Evolutionary conservation across 768 basidiomycete species (phyloP).

Genomic region (Xerocomellus intermedius): DNA sequence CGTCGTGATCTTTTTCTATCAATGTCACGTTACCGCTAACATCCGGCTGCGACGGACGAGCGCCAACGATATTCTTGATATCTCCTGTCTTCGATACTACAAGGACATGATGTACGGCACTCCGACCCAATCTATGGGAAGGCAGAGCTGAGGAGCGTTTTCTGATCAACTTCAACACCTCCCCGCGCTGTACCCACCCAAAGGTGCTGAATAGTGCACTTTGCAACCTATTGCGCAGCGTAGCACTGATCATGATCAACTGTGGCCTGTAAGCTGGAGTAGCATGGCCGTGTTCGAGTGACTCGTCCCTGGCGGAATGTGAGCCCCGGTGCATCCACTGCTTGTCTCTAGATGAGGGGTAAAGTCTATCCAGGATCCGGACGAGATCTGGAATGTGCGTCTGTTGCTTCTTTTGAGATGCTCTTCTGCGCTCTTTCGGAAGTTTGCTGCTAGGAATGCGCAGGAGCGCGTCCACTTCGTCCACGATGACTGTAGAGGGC

Average conservation of each 20-base stretch:
- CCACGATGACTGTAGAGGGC: slow-evolving; percentile 63
- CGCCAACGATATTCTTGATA: slow-evolving; percentile 55
- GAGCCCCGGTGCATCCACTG: background rate
- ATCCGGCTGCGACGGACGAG: slow-evolving; percentile 23
- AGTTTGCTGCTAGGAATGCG: slow-evolving; percentile 43
- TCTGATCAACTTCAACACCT: slow-evolving; percentile 31
- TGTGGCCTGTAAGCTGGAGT: slow-evolving; percentile 44
- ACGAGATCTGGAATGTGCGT: slow-evolving; percentile 60
- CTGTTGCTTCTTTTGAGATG: slow-evolving; percentile 38
- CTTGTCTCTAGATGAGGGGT: slow-evolving; percentile 32
- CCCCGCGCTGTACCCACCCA: slow-evolving; percentile 54
- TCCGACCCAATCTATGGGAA: slow-evolving; percentile 27
- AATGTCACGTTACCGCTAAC: background rate
- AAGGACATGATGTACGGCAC: slow-evolving; percentile 53
- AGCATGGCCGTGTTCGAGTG: slow-evolving; percentile 7
- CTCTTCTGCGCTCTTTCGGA: slow-evolving; percentile 39
- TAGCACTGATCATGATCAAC: slow-evolving; percentile 69
- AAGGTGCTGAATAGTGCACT: slow-evolving; percentile 47
- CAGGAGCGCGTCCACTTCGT: slow-evolving; percentile 75
- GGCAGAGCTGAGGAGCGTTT: slow-evolving; percentile 27
- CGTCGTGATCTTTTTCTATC: background rate
- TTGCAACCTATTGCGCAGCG: slow-evolving; percentile 49
- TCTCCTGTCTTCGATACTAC: slow-evolving; percentile 54
- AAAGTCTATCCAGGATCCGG: slow-evolving; percentile 58
- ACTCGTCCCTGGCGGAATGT: background rate